phyloP scores from a whole-genome alignment of 2,329 filamentous ascomycete genomes.

The Huntiella omanensis region DNA sequence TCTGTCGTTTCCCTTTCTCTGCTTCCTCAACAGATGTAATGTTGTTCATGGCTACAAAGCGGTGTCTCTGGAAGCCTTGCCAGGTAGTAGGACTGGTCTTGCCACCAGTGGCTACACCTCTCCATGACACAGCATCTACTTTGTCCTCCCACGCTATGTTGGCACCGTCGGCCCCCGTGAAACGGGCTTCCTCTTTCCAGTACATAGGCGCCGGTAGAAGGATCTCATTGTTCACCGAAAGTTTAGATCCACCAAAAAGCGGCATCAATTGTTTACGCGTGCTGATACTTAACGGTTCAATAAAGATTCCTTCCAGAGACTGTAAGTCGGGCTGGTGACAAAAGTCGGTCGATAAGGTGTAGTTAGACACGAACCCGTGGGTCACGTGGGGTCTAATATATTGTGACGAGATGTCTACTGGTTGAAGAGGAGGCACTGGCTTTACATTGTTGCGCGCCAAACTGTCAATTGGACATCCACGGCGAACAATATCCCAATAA shows the following conservation, averaged over 20 bases:
- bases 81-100: conserved; percentile 41
- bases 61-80: conserved; percentile 56
- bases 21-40: conserved; percentile 34
- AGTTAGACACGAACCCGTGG: conserved; percentile 42
- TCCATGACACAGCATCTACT: conserved; percentile 36
- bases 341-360: conserved; percentile 38
- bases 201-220: conserved; percentile 52
- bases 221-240: conserved; percentile 51
- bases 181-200: conserved; percentile 43
- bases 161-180: conserved; percentile 35
- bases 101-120: conserved; percentile 48
- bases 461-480: conserved; percentile 44
- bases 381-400: conserved; percentile 30
- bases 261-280: conserved; percentile 41
- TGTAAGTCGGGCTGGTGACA: conserved; percentile 48
- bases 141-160: conserved; percentile 41
- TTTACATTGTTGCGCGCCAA: conserved; percentile 31
- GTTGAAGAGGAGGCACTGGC: conserved; percentile 24
- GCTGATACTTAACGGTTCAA: conserved; percentile 36
- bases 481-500: conserved; percentile 38
- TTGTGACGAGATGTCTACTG: conserved; percentile 26
- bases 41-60: conserved; percentile 58
- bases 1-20: conserved; percentile 25
- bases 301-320: conserved; percentile 44
- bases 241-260: conserved; percentile 50